Evolutionary conservation across 2,329 filamentous ascomycete genomes (phyloP).

Genomic region (Ophiostoma himal-ulmi): DNA sequence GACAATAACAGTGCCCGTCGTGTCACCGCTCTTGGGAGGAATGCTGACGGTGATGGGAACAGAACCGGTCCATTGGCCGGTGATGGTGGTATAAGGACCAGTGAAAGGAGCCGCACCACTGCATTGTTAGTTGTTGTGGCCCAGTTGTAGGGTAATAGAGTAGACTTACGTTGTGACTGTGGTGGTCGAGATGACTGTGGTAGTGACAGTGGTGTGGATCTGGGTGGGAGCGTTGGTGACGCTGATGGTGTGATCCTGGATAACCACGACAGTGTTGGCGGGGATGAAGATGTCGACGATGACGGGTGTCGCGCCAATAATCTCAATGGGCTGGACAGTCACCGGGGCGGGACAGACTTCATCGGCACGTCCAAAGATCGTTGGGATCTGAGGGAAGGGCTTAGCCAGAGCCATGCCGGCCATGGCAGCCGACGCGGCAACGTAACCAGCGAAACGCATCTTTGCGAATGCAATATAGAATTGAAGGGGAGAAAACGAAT

Average conservation of each 20-base stretch:
- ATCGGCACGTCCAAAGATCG: slow-evolving; percentile 9
- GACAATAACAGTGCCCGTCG: slow-evolving; percentile 23
- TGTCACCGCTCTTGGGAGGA: slow-evolving; percentile 19
- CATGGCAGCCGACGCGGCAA: slow-evolving; percentile 19
- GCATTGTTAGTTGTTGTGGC: neutral
- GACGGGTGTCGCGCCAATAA: slow-evolving; percentile 20
- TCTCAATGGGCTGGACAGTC: slow-evolving; percentile 25
- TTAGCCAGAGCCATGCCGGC: slow-evolving; percentile 15
- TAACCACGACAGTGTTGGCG: slow-evolving; percentile 23
- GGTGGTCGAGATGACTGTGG: slow-evolving; percentile 20
- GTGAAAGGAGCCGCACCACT: slow-evolving; percentile 20
- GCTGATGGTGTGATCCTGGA: slow-evolving; percentile 21
- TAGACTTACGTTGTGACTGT: slow-evolving; percentile 22
- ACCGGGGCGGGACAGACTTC: slow-evolving; percentile 22
- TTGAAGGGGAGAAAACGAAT: neutral
- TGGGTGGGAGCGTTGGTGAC: slow-evolving; percentile 25
- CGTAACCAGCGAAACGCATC: slow-evolving; percentile 15
- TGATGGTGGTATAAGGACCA: slow-evolving; percentile 26
- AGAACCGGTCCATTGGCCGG: slow-evolving; percentile 23
- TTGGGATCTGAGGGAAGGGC: slow-evolving; percentile 8
- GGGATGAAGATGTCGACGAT: slow-evolving; percentile 19
- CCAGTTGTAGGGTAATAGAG: no score
- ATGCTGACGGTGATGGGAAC: slow-evolving; percentile 23
- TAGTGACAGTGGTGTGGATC: slow-evolving; percentile 19
- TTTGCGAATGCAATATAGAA: neutral